These are phyloP conservation scores for Hymenoscyphus linearis DNA, from an alignment of 2,329 filamentous ascomycete genomes.

Conservation along the genomic window DNA sequence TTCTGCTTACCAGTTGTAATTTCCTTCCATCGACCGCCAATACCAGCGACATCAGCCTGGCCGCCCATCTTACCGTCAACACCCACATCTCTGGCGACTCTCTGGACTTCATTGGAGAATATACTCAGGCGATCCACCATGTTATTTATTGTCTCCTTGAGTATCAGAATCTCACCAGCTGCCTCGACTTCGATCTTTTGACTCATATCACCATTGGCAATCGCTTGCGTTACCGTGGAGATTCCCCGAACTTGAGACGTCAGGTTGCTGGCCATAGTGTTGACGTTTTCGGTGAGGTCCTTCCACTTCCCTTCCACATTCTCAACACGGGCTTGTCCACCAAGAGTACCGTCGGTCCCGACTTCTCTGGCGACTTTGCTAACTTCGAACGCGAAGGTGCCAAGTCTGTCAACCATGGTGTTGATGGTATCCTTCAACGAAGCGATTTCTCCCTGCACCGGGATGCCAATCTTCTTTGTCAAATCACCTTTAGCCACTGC, in stretches of 20 bases:
- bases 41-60: constrained; percentile 87
- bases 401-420: constrained; percentile 95
- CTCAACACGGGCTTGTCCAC: constrained; percentile 88
- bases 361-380: constrained; percentile 94
- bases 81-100: constrained; percentile 92
- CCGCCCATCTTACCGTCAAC: constrained; percentile 98
- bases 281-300: constrained; percentile 87
- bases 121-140: constrained; percentile 95
- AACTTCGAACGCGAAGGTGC: constrained; percentile 94
- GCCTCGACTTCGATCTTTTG: constrained; percentile 94
- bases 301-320: constrained; percentile 98
- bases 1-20: constrained; percentile 70
- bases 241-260: constrained; percentile 79
- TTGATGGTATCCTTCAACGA: constrained; percentile 98
- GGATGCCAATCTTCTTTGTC: constrained; percentile 91
- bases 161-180: constrained; percentile 85
- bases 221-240: constrained; percentile 89
- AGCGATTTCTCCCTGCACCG: constrained; percentile 88
- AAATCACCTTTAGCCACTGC: constrained; percentile 92
- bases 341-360: constrained; percentile 90
- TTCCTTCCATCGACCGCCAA: constrained; percentile 95
- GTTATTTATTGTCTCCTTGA: constrained; percentile 97
- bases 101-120: constrained; percentile 93
- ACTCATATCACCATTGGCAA: constrained; percentile 92
- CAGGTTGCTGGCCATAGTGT: constrained; percentile 67